phyloP scores from a whole-genome alignment of 768 basidiomycete species.

The Boletus edulis region DNA sequence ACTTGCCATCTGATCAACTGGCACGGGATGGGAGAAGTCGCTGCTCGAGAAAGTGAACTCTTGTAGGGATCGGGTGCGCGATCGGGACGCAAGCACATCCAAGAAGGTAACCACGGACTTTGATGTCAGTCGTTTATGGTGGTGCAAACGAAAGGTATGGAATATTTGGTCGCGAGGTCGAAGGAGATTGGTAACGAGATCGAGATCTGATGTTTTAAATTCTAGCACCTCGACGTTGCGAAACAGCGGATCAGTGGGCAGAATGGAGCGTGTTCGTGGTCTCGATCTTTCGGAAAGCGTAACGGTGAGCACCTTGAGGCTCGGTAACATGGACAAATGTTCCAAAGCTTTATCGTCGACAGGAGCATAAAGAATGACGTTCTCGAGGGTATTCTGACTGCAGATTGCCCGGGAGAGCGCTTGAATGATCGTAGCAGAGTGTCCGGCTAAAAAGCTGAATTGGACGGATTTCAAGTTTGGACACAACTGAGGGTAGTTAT shows the following conservation, averaged over 20 bases:
- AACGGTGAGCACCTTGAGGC: neutral
- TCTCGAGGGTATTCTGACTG: neutral
- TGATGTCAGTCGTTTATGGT: neutral
- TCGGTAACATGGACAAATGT: slow-evolving; percentile 7
- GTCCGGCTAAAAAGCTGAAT: neutral
- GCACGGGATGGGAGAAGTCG: neutral
- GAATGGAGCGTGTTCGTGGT: neutral
- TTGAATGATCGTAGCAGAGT: neutral
- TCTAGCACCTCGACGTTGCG: neutral
- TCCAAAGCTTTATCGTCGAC: slow-evolving; percentile 2
- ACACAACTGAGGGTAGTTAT: slow-evolving; percentile 4
- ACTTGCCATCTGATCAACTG: neutral
- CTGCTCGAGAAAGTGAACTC: neutral
- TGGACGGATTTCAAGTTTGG: slow-evolving; percentile 1
- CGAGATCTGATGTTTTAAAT: slow-evolving; percentile 3
- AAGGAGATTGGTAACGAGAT: slow-evolving; percentile 7
- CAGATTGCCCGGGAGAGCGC: slow-evolving; percentile 9
- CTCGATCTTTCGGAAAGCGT: neutral
- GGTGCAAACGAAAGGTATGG: slow-evolving; percentile 1
- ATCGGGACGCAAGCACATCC: neutral
- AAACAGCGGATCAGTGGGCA: neutral
- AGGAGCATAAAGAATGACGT: neutral
- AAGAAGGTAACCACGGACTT: neutral
- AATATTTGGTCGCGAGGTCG: slow-evolving; percentile 5
- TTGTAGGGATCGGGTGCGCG: neutral